Evolutionary conservation across 139 green algal species (phyloP), one percentile per base, ranked within the genome.

Genomic region (Pleodorina starrii): DNA sequence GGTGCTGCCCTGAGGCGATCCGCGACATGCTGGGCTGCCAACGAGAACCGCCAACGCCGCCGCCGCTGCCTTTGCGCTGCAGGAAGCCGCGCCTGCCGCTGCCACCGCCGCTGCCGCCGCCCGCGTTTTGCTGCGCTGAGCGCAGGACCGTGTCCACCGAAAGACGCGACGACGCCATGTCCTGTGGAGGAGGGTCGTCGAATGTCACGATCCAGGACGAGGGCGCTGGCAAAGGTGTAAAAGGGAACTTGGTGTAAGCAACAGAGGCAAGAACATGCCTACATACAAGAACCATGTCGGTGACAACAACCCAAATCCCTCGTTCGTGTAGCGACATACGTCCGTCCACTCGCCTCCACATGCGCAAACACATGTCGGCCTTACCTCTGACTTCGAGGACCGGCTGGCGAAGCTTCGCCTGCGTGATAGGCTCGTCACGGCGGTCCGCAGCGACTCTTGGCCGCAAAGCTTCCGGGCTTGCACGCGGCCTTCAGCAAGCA

Each of bases 21-120:
- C 85, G 85, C 25, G 54, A 40, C 73, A 90, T 90, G 54, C 54
- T 77, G 19, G 85, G 85, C 73, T 78, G 74, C 72, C 84, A 89
- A 0, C 80, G 80, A 1, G 27, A 84, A 2, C 25, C 50, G 21
- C 29, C 40, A 36, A 23, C 29, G 42, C 40, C 43, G 17, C 72
- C 72, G 23, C 57, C 35, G 66, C 66, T 79, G 44, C 32, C 66
- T 7, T 54, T 79, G 44, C 82, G 82, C 44, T 54, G 44, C 17
- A 79, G 44, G 12, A 50, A 51, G 38, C 80, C 80, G 27, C 80
- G 27, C 29, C 80, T 27, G 60, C 80, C 29, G 29, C 32, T 29
- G 0, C 63, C 82, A 36, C 44, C n/a, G n/a, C 80, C 25, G 60
- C 80, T 16, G 29, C 32, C 14, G 0, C 63, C 82, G 35, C 44